phyloP scores from a whole-genome alignment of 345 rosid genomes.

The Citrus mangshanensis region DNA sequence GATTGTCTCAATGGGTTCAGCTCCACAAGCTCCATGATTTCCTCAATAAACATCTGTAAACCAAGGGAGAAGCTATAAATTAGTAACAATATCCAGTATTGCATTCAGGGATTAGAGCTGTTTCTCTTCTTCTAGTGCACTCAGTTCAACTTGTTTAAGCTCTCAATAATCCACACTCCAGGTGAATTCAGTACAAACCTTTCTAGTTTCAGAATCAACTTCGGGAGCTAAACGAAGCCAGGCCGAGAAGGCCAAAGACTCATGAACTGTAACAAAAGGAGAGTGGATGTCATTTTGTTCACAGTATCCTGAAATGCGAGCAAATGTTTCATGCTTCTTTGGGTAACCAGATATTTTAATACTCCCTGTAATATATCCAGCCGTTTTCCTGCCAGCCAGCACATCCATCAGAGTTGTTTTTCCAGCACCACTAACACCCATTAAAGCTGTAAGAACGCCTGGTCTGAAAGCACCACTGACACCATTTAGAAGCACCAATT shows the following conservation, averaged over 20 bases:
- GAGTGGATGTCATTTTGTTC: conserved; percentile 57
- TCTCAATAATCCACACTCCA: neutral
- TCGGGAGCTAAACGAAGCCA: conserved; percentile 45
- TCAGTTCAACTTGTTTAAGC: neutral
- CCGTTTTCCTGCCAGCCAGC: conserved; percentile 51
- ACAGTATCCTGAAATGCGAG: conserved; percentile 49
- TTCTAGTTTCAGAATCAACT: conserved; percentile 29
- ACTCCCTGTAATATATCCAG: conserved; percentile 40
- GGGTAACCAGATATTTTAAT: conserved; percentile 45
- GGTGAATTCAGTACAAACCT: conserved; percentile 20
- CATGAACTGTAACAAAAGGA: conserved; percentile 44
- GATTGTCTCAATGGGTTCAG: conserved; percentile 26
- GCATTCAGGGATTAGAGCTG: neutral
- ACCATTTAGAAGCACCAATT: conserved; percentile 37
- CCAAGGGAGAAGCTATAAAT: neutral
- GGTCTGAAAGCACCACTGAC: conserved; percentile 49
- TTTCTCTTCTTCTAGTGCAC: neutral
- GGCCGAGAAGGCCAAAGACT: conserved; percentile 43
- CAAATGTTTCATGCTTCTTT: conserved; percentile 49
- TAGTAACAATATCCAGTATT: neutral
- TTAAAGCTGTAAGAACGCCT: conserved; percentile 49
- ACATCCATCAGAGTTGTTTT: conserved; percentile 58
- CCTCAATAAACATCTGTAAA: conserved; percentile 24
- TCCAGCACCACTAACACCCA: conserved; percentile 58
- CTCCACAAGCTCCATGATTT: conserved; percentile 47